Conservation (phyloP, 2,329 filamentous ascomycete genomes). For the Zymoseptoria brevis region DNA sequence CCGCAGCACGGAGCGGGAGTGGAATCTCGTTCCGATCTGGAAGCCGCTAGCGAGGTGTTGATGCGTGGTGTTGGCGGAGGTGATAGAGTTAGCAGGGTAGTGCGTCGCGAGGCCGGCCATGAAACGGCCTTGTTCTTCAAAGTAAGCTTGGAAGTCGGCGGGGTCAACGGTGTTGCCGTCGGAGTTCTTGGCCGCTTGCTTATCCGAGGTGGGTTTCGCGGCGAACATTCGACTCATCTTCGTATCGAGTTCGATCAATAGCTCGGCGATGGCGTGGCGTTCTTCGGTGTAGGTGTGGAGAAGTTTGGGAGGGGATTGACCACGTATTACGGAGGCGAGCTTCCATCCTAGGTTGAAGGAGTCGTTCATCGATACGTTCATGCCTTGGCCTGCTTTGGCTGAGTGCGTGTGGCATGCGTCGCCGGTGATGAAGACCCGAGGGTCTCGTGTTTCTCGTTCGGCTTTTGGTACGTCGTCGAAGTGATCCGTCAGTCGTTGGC, state of each 20-base stretch:
- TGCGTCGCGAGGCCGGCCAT: constrained; percentile 28
- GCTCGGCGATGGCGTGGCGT: constrained; percentile 53
- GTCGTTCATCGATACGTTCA: constrained; percentile 67
- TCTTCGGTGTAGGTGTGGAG: constrained; percentile 48
- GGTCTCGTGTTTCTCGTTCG: constrained; percentile 46
- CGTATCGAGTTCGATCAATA: constrained; percentile 53
- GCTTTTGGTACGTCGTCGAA: constrained; percentile 55
- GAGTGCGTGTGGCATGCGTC: constrained; percentile 58
- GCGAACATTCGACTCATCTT: constrained; percentile 42
- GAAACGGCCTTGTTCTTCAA: constrained; percentile 26
- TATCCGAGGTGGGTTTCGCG: constrained; percentile 26
- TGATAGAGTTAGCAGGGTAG: constrained; percentile 23
- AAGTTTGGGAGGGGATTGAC: constrained; percentile 25
- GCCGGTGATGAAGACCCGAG: constrained; percentile 60
- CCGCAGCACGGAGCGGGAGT: constrained; percentile 26
- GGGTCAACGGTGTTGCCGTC: constrained; percentile 27
- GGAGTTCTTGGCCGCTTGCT: constrained; percentile 13
- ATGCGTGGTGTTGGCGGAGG: constrained; percentile 13
- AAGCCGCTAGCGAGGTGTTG: constrained; percentile 27
- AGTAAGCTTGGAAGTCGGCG: constrained; percentile 28
- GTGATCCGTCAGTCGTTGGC: constrained; percentile 51
- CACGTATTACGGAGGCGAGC: constrained; percentile 39
- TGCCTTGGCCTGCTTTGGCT: constrained; percentile 57
- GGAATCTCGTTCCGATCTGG: constrained; percentile 28
- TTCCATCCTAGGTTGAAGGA: constrained; percentile 54